Conservation (phyloP, 495 filamentous ascomycete genomes). For the Daldinia childiae region DNA sequence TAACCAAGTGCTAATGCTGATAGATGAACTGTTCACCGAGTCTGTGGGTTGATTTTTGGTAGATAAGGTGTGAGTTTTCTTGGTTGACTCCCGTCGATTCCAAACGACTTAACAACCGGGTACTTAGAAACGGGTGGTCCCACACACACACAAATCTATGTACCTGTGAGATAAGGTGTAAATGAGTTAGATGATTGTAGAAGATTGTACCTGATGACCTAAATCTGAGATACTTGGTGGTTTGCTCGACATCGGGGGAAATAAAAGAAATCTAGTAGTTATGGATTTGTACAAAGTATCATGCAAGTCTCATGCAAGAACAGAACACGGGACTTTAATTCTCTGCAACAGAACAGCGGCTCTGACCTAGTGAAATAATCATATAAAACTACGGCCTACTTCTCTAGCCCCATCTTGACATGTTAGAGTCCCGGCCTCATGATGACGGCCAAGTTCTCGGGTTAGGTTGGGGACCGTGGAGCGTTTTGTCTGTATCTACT, state of each 20-base stretch:
- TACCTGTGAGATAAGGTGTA: neutral
- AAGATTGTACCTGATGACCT: neutral
- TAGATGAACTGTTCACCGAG: constrained; percentile 9
- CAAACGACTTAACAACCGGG: neutral
- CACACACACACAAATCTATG: neutral
- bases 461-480: constrained; percentile 30
- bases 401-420: constrained; percentile 30
- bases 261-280: constrained; percentile 3
- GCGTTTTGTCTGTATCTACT: constrained; percentile 19
- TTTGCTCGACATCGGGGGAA: neutral
- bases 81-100: constrained; percentile 7
- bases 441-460: constrained; percentile 17
- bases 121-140: neutral
- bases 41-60: neutral
- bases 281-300: constrained; percentile 9
- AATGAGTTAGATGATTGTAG: neutral
- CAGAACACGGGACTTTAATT: constrained; percentile 13
- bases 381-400: neutral
- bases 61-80: constrained; percentile 5
- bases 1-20: neutral
- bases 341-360: constrained; percentile 14
- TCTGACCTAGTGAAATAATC: constrained; percentile 17
- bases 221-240: neutral
- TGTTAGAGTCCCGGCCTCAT: constrained; percentile 12
- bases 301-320: constrained; percentile 25